These are phyloP conservation scores for Nephelium lappaceum DNA, from an alignment of 345 rosid genomes.

Conservation along the genomic window DNA sequence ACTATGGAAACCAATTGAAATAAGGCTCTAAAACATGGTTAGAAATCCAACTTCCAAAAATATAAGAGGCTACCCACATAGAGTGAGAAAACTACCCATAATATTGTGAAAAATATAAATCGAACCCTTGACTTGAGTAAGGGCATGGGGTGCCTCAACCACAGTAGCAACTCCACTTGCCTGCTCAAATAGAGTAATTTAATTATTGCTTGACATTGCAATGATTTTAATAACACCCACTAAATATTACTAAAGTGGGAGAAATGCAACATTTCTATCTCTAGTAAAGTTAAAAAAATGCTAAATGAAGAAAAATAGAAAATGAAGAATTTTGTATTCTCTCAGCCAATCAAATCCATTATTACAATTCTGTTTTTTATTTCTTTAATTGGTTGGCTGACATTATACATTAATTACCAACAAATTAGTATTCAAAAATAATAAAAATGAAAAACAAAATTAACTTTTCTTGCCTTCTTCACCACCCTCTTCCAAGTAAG, in stretches of 20 bases:
- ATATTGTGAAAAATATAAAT: no score
- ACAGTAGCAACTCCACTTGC: no score
- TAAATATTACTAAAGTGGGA: not conserved
- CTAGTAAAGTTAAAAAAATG: not conserved
- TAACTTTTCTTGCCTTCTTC: constrained; percentile 92
- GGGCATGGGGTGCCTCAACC: no score
- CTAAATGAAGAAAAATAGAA: not conserved
- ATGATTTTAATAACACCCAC: not conserved
- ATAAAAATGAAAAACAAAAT: not conserved
- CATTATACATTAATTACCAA: constrained; percentile 17
- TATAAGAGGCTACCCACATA: no score
- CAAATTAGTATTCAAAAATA: not conserved
- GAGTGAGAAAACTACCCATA: no score
- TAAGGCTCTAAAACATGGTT: no score
- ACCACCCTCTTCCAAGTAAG: constrained; percentile 86
- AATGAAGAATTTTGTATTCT: constrained; percentile 4
- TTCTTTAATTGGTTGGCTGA: constrained; percentile 16
- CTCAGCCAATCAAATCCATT: constrained; percentile 11
- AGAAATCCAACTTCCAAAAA: no score
- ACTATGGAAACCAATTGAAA: no score
- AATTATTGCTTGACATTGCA: not conserved
- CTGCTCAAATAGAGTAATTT: no score
- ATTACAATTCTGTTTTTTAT: constrained; percentile 11
- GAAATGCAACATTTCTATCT: not conserved
- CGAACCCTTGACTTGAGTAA: no score